phyloP scores from a whole-genome alignment of 352 stramenopile species.

The Globisporangium iwayamae region DNA sequence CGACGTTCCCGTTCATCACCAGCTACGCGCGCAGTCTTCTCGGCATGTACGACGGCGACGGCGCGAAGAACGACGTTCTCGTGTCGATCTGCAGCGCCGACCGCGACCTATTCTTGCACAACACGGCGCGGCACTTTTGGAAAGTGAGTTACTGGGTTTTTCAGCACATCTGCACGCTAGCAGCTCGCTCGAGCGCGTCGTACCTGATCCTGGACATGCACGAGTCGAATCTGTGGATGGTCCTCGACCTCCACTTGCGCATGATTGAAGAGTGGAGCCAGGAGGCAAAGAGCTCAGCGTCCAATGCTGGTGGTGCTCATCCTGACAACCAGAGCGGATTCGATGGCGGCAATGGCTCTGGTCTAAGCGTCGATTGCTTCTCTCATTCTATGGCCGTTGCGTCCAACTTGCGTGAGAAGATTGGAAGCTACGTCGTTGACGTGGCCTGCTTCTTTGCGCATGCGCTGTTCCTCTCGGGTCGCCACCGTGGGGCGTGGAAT shows the following conservation, averaged over 20 bases:
- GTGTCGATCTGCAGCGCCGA: slow-evolving; percentile 49
- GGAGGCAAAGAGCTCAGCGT: slow-evolving; percentile 17
- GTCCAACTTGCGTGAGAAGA: slow-evolving; percentile 37
- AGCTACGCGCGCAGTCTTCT: slow-evolving; percentile 78
- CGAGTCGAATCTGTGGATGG: slow-evolving; percentile 81
- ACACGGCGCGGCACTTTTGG: slow-evolving; percentile 62
- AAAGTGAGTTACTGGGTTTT: slow-evolving; percentile 81
- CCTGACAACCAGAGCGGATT: slow-evolving; percentile 8
- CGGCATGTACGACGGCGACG: slow-evolving; percentile 63
- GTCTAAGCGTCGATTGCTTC: slow-evolving; percentile 19
- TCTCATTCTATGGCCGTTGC: slow-evolving; percentile 4
- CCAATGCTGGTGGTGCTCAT: background rate
- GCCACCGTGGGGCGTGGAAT: slow-evolving; percentile 69
- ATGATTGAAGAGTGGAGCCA: slow-evolving; percentile 64
- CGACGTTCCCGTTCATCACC: slow-evolving; percentile 83
- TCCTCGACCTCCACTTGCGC: slow-evolving; percentile 64
- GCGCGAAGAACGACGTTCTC: slow-evolving; percentile 55
- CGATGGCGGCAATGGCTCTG: background rate
- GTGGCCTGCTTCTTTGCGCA: slow-evolving; percentile 76
- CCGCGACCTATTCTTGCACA: slow-evolving; percentile 64
- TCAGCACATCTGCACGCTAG: slow-evolving; percentile 76
- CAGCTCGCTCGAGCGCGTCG: slow-evolving; percentile 62
- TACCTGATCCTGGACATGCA: slow-evolving; percentile 81
- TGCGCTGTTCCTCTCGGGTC: slow-evolving; percentile 66
- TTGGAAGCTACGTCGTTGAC: slow-evolving; percentile 53